Conservation (phyloP, 208 protist species). For the Leishmania lainsoni region DNA sequence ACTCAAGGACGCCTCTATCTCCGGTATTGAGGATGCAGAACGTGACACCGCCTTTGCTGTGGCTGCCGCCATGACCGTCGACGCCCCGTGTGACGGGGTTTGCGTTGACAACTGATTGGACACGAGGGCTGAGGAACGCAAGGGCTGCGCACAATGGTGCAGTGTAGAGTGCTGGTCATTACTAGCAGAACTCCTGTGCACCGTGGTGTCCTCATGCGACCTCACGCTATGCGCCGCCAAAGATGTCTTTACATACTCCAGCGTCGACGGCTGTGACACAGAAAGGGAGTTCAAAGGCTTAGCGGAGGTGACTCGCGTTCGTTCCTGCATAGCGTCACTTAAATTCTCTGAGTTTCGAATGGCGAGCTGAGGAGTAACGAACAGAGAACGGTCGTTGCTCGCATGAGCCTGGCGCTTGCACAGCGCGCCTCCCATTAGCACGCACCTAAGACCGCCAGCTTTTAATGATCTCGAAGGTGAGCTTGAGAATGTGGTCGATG, state of each 20-base stretch:
- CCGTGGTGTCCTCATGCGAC: neutral
- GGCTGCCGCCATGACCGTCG: neutral
- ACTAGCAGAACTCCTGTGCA: neutral
- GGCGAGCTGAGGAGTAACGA: neutral
- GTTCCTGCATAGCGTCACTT: neutral
- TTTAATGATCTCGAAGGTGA: neutral
- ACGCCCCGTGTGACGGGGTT: neutral
- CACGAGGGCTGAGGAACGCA: neutral
- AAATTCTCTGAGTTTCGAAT: neutral
- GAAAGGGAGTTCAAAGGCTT: neutral
- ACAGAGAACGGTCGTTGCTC: neutral
- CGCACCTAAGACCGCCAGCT: neutral
- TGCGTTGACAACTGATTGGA: neutral
- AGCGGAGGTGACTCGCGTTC: neutral
- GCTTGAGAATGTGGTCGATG: neutral
- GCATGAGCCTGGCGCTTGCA: neutral
- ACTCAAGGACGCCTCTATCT: neutral
- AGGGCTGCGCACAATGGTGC: neutral
- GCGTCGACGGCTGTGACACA: neutral
- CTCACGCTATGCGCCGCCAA: neutral
- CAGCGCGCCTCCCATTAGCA: conserved; percentile 6
- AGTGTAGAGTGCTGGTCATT: neutral
- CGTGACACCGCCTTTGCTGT: neutral
- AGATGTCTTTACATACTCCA: neutral
- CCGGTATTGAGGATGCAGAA: neutral